Evolutionary conservation across 108 stramenopile genomes (phyloP).

Genomic region (Pinguiococcus pyrenoidosus): DNA sequence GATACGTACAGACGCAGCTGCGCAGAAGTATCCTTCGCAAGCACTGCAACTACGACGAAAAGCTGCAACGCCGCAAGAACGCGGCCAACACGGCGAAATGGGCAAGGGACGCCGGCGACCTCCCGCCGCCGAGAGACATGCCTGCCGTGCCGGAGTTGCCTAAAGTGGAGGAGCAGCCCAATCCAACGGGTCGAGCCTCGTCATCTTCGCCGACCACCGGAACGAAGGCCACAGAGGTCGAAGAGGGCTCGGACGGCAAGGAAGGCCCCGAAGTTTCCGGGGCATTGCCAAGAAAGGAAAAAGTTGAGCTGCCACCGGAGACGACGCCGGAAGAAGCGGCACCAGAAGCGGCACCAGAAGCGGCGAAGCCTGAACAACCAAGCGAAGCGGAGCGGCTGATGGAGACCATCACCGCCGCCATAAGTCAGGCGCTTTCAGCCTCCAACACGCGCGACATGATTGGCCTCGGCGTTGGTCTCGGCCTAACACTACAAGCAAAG

Average conservation of each 20-base stretch:
- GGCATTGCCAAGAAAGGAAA: not conserved
- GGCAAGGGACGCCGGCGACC: not conserved
- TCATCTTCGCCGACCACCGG: too few species aligned
- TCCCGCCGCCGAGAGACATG: too few species aligned
- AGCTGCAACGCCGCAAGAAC: not conserved
- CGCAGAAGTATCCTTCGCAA: conserved; percentile 13
- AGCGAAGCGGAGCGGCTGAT: too few species aligned
- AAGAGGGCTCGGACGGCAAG: not conserved
- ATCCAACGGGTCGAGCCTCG: too few species aligned
- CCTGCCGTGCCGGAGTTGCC: conserved; percentile 9
- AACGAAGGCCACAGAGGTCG: too few species aligned
- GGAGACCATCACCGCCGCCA: too few species aligned
- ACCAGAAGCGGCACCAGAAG: not conserved
- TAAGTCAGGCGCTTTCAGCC: too few species aligned
- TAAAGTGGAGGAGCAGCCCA: not conserved
- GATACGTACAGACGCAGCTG: not conserved
- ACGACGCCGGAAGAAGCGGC: not conserved
- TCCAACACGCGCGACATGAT: conserved; percentile 14
- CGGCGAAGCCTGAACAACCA: not conserved
- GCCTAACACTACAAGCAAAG: conserved; percentile 7
- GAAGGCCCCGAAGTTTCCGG: not conserved
- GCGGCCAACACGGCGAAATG: not conserved
- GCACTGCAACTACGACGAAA: conserved; percentile 9
- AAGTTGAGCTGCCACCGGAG: not conserved
- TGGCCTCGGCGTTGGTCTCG: conserved; percentile 34